Evolutionary conservation across 805 yeast species (phyloP).

Genomic region (Yamadazyma paraphyllophila): DNA sequence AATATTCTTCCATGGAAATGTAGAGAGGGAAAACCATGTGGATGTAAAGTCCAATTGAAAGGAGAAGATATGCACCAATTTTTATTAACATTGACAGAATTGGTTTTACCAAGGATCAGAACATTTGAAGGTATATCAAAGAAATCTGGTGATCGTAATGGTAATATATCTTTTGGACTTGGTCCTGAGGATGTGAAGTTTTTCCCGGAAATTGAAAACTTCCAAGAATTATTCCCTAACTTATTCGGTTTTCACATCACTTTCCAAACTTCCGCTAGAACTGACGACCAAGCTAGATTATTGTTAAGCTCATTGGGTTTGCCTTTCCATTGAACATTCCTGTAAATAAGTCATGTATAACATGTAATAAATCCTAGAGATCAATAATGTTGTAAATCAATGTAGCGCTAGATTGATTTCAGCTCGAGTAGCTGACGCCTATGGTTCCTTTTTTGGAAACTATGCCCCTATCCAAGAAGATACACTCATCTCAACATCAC

Average conservation of each 20-base stretch:
- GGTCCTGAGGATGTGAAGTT: constrained; percentile 69
- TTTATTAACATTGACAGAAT: constrained; percentile 78
- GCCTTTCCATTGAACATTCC: constrained; percentile 51
- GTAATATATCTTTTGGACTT: constrained; percentile 84
- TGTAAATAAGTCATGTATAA: constrained; percentile 3
- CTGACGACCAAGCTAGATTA: constrained; percentile 85
- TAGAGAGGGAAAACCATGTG: constrained; percentile 86
- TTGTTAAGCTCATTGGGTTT: constrained; percentile 78
- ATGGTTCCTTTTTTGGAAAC: no score
- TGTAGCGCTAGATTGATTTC: no score
- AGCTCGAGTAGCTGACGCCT: no score
- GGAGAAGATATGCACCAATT: constrained; percentile 89
- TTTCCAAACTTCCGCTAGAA: constrained; percentile 83
- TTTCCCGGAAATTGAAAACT: constrained; percentile 93
- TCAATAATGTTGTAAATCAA: no score
- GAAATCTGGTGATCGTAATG: constrained; percentile 78
- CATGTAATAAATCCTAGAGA: background rate
- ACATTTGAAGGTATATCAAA: constrained; percentile 77
- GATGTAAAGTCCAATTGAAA: constrained; percentile 73
- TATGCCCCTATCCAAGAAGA: no score
- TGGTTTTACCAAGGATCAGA: constrained; percentile 90
- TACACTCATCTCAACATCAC: no score
- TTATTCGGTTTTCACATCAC: constrained; percentile 85
- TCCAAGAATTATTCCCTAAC: constrained; percentile 85
- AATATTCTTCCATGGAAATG: constrained; percentile 85